A percentile compares a stretch with the other conserved stretches of the same genome.
Evolutionary conservation across 83 land plant genomes (phyloP).

Genomic region (Picea engelmannii): DNA sequence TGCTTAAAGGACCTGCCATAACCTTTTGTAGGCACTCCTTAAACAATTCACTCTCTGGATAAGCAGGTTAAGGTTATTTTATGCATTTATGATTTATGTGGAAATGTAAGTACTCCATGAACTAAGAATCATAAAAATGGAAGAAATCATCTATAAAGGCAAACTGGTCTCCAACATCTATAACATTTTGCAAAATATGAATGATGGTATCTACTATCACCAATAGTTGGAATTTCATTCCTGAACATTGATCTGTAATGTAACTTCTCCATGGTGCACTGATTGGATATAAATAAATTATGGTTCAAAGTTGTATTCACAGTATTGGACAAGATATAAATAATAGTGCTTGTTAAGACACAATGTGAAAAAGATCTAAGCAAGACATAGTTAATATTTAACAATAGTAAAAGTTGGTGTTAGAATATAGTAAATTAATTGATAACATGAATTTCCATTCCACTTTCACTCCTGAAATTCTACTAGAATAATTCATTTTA

Average conservation of each 20-base stretch:
- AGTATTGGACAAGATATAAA: neutral
- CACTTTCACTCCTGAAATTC: too few relatives aligned
- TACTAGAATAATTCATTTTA: too few relatives aligned
- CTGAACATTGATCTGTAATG: neutral
- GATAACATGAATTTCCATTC: too few relatives aligned
- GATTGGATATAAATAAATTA: neutral
- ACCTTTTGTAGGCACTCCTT: constrained; percentile 66
- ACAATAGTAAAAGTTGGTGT: too few relatives aligned
- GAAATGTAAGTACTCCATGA: neutral
- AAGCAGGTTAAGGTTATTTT: constrained; percentile 38
- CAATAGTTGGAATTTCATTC: neutral
- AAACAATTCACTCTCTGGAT: constrained; percentile 77
- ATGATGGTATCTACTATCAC: neutral
- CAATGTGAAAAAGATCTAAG: too few relatives aligned
- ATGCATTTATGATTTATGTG: neutral
- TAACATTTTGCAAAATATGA: neutral
- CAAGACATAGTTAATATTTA: too few relatives aligned
- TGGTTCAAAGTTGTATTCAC: neutral
- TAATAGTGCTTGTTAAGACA: too few relatives aligned
- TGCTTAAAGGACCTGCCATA: constrained; percentile 80
- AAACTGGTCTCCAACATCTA: neutral
- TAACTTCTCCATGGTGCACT: neutral
- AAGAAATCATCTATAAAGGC: neutral
- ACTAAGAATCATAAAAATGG: neutral
- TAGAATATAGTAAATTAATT: too few relatives aligned